Conservation (phyloP, 108 stramenopile species). For the Cyclotella distinguenda region DNA sequence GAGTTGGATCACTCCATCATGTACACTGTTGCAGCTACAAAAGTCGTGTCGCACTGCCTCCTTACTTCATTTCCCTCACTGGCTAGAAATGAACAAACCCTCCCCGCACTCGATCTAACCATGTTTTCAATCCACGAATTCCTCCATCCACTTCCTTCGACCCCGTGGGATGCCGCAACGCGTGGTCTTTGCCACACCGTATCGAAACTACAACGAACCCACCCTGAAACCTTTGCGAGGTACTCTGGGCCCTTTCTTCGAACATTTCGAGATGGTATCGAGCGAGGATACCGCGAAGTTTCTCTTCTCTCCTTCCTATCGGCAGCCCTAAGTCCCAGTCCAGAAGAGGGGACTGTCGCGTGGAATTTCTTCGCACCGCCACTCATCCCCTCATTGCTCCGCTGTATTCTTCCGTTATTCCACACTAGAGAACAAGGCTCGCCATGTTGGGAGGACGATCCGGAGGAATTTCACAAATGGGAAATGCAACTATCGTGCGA, state of each 20-base stretch:
- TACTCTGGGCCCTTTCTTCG: constrained; percentile 32
- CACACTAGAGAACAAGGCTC: neutral
- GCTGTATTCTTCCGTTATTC: constrained; percentile 23
- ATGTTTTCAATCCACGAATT: too few species aligned
- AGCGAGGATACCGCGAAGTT: constrained; percentile 11
- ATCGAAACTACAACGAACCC: constrained; percentile 25
- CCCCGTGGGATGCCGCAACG: constrained; percentile 22
- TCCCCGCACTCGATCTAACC: too few species aligned
- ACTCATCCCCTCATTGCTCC: constrained; percentile 13
- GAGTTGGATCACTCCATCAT: too few species aligned
- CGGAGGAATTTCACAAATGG: constrained; percentile 39
- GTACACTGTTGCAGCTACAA: too few species aligned
- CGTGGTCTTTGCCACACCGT: constrained; percentile 26
- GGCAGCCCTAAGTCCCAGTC: constrained; percentile 9
- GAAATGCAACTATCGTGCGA: constrained; percentile 28
- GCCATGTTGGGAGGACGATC: constrained; percentile 38
- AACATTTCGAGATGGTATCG: constrained; percentile 16
- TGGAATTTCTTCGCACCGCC: constrained; percentile 23
- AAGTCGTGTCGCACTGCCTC: too few species aligned
- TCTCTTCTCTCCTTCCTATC: constrained; percentile 25
- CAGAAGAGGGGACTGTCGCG: neutral
- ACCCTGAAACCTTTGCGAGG: constrained; percentile 20
- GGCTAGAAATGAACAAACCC: too few species aligned
- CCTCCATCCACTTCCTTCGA: too few species aligned
- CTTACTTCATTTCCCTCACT: too few species aligned